Evolutionary conservation across 176 grass and related monocot genomes (phyloP).

Genomic region (Eremochloa ophiuroides): DNA sequence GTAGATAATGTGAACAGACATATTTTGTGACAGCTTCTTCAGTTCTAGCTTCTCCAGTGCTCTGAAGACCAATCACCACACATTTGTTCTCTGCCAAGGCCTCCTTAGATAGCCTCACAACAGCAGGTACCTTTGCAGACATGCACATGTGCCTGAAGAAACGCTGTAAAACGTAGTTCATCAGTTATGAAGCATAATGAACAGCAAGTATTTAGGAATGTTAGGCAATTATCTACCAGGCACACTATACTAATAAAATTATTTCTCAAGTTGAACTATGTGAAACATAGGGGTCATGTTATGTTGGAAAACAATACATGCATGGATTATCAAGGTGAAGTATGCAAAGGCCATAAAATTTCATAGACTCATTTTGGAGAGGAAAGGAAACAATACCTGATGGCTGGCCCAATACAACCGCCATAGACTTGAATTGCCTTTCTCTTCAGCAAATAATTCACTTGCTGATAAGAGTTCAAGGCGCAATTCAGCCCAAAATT

Average conservation of each 20-base stretch:
- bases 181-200: slow-evolving; percentile 29
- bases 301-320: slow-evolving; percentile 26
- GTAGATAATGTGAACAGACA: slow-evolving; percentile 46
- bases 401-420: slow-evolving; percentile 96
- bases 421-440: slow-evolving; percentile 82
- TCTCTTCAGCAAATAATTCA: slow-evolving; percentile 68
- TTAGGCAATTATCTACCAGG: slow-evolving; percentile 11
- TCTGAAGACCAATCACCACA: slow-evolving; percentile 98
- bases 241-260: slow-evolving; percentile 3
- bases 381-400: slow-evolving; percentile 58
- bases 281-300: background rate
- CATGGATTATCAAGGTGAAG: slow-evolving; percentile 17
- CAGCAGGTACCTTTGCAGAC: slow-evolving; percentile 92
- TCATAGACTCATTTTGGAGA: slow-evolving; percentile 12
- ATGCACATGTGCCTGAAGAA: slow-evolving; percentile 99
- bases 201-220: background rate
- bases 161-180: slow-evolving; percentile 55
- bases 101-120: slow-evolving; percentile 75
- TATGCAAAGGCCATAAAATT: slow-evolving; percentile 23
- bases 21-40: slow-evolving; percentile 98
- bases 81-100: slow-evolving; percentile 79
- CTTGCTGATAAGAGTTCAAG: slow-evolving; percentile 82
- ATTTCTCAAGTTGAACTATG: slow-evolving; percentile 19
- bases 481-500: slow-evolving; percentile 85
- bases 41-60: slow-evolving; percentile 97